A percentile compares a stretch with the other conserved stretches of the same genome.
Evolutionary conservation across 2,329 filamentous ascomycete species (phyloP).

Genomic region (Aspergillus japonicus): DNA sequence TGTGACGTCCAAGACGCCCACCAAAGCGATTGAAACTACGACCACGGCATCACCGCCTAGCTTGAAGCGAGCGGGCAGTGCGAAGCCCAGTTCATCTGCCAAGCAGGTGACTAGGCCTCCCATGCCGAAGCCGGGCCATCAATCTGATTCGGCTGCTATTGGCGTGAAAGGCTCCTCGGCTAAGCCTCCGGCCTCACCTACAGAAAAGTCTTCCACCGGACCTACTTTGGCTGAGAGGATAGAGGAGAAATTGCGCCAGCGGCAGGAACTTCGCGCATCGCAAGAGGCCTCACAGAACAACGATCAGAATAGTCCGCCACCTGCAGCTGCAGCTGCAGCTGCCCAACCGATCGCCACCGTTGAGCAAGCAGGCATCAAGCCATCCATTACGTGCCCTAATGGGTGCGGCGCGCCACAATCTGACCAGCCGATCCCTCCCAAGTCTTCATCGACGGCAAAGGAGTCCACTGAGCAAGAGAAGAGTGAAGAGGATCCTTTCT

Average conservation of each 20-base stretch:
- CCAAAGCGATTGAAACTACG: conserved; percentile 1
- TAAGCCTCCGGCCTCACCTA: neutral
- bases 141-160: conserved; percentile 22
- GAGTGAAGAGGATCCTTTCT: neutral
- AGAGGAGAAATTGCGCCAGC: conserved; percentile 35
- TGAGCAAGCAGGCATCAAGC: neutral
- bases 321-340: neutral
- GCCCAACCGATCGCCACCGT: neutral
- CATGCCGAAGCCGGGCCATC: conserved; percentile 21
- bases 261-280: conserved; percentile 28
- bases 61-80: conserved; percentile 22
- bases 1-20: neutral
- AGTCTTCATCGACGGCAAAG: neutral
- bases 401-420: neutral
- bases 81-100: conserved; percentile 14
- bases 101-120: conserved; percentile 10
- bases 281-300: conserved; percentile 11
- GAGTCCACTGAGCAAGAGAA: neutral
- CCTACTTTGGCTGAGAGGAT: conserved; percentile 30
- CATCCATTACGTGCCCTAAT: neutral
- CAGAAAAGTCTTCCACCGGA: conserved; percentile 10
- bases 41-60: conserved; percentile 2
- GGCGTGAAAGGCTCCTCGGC: neutral
- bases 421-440: neutral
- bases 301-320: conserved; percentile 2